These are phyloP conservation scores for Cynara cardunculus DNA, from an alignment of 129 eudicot genomes.

Conservation along the genomic window DNA sequence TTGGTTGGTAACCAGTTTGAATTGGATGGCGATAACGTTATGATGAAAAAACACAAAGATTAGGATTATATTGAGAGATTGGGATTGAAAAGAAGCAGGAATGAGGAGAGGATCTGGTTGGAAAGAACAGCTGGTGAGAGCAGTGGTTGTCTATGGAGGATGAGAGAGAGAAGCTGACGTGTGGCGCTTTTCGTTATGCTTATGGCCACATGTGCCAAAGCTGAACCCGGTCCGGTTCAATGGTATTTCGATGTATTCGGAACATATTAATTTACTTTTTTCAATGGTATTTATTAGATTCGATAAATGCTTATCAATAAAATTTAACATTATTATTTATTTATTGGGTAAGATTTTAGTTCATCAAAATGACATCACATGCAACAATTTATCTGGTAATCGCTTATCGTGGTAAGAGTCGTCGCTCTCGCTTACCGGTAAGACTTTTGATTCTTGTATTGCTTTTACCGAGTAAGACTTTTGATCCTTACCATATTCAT, in stretches of 20 bases:
- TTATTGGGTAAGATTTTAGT: no score
- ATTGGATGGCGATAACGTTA: not conserved
- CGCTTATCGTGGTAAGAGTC: no score
- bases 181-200: not conserved
- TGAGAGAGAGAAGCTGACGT: not conserved
- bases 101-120: not conserved
- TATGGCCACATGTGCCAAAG: not conserved
- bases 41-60: not conserved
- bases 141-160: conserved; percentile 1
- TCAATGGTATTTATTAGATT: no score
- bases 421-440: no score
- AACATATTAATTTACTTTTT: not conserved
- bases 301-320: no score
- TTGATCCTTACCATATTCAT: no score
- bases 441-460: no score
- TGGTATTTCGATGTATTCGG: not conserved
- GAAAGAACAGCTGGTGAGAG: not conserved
- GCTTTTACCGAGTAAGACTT: no score
- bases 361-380: no score
- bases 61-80: not conserved
- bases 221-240: not conserved
- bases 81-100: not conserved
- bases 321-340: no score
- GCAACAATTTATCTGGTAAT: no score
- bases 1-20: not conserved